Evolutionary conservation across 257 asterid species (phyloP), one percentile per base, ranked within the genome.

Genomic region (Ligustrum vulgare): DNA sequence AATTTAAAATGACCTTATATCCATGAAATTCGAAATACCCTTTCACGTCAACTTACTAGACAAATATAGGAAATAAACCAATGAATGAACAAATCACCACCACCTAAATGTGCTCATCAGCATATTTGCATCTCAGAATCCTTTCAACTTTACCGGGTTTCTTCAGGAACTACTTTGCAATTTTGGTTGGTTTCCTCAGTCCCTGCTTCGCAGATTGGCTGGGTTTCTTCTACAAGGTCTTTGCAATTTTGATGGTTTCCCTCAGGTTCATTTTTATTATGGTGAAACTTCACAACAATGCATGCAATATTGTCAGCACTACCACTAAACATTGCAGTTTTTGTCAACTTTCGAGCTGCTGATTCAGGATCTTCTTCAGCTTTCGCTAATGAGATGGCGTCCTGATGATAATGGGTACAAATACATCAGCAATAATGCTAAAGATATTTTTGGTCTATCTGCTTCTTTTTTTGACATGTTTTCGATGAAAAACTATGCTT

Each of bases 231-330:
- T 45, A 45, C n/a, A 45, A 10, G n/a, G 54, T n/a, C 69, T 16
- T n/a, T 35, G 39, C 9, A 45, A 15, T 71, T 45, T 15, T 73
- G 6, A 41, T 33, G 37, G 65, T 22, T 72, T 56, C 41, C 69
- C 69, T 51, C 22, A 0, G 47, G 32, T 54, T 8, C 65, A 8
- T 58, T 58, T 10, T 22, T 22, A 58, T 22, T 71, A 49, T 25
- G 76, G 76, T 33, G 36, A 2, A 20, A 22, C 69, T 56, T 35
- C 23, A 56, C 99, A 51, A 93, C 98, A 28, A 95, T 91, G 88
- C 98, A 95, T 64, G 99, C 93, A 83, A 95, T 95, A 75, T 95
- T 95, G 79, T 95, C 99, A 1, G 98, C 97, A 81, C 98, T 93
- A 13, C 99, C 99, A 18, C 95, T 93, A 41, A 88, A 83, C 77